Evolutionary conservation across 805 yeast genomes (phyloP).

Genomic region (Saturnispora hagleri): DNA sequence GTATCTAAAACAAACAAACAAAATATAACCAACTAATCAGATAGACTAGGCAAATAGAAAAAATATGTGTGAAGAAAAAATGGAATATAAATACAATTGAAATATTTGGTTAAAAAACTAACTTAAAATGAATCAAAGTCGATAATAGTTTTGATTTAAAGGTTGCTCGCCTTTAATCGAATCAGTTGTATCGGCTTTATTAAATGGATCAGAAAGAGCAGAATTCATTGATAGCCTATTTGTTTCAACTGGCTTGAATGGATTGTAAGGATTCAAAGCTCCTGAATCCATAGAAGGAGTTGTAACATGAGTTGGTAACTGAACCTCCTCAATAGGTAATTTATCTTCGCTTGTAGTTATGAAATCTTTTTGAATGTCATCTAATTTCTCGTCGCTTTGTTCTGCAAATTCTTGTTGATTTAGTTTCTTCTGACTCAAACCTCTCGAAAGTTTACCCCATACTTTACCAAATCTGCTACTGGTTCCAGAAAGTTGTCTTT

Average conservation of each 20-base stretch:
- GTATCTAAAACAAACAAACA: neutral
- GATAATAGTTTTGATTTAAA: neutral
- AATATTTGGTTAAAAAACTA: neutral
- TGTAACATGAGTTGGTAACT: neutral
- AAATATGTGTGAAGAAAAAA: neutral
- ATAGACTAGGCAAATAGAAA: neutral
- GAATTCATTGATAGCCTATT: conserved; percentile 3
- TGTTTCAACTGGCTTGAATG: conserved; percentile 1
- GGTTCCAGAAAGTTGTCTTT: conserved; percentile 2
- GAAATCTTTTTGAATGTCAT: neutral
- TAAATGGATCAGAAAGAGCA: neutral
- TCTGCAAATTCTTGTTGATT: neutral
- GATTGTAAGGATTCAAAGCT: conserved; percentile 3
- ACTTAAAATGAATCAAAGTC: neutral
- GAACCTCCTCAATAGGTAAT: neutral
- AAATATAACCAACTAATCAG: neutral
- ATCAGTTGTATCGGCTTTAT: neutral
- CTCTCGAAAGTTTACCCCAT: conserved; percentile 5
- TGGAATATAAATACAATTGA: neutral
- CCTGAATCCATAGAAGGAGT: conserved; percentile 8
- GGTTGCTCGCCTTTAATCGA: neutral
- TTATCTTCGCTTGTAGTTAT: neutral
- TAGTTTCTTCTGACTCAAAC: neutral
- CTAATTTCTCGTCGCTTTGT: neutral
- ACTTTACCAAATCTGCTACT: conserved; percentile 4